Percentiles rank a stretch among this genome's conserved stretches.
Conservation (phyloP, 345 rosid species). For the Populus deltoides region DNA sequence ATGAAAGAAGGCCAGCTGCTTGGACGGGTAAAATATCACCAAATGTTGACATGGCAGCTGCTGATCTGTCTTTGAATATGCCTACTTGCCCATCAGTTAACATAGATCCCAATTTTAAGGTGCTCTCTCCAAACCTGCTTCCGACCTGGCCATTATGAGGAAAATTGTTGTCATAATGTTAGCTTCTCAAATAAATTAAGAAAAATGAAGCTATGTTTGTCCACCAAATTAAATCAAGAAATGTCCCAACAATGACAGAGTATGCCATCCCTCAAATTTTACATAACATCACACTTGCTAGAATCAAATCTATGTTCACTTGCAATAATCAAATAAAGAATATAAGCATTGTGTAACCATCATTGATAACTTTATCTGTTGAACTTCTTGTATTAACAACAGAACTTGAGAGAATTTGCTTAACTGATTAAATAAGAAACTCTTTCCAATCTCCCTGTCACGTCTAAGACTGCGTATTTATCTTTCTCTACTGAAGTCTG, state of each 20-base stretch:
- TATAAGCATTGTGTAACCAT: neutral
- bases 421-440: neutral
- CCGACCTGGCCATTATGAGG: conserved; percentile 60
- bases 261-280: neutral
- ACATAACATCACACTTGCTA: neutral
- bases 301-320: neutral
- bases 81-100: conserved; percentile 96
- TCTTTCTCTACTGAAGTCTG: neutral
- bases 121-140: conserved; percentile 96
- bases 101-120: conserved; percentile 84
- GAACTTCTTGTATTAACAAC: neutral
- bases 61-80: conserved; percentile 93
- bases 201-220: neutral
- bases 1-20: conserved; percentile 97
- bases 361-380: neutral
- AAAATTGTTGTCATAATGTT: conserved; percentile 3
- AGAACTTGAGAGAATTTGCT: neutral
- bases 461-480: neutral
- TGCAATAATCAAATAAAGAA: neutral
- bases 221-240: neutral
- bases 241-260: neutral
- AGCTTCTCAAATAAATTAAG: conserved; percentile 2
- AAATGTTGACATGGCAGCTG: conserved; percentile 92
- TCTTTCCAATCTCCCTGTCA: neutral
- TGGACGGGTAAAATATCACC: conserved; percentile 94